Evolutionary conservation across 805 yeast species (phyloP).

Genomic region (Cyberlindnera samutprakarnensis): DNA sequence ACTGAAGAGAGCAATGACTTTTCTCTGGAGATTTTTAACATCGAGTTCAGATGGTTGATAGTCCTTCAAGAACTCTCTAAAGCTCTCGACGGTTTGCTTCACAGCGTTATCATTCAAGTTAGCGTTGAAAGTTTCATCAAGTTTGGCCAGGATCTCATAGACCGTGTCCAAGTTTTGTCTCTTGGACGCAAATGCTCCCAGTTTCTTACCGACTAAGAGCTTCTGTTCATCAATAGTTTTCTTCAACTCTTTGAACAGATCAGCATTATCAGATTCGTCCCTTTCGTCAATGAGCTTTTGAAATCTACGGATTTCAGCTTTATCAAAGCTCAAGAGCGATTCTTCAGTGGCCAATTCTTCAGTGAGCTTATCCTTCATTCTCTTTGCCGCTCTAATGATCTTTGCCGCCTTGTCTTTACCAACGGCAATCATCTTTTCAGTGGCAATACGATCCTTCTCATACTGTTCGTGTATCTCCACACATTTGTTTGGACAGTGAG

Average conservation of each 20-base stretch:
- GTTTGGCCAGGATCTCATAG: conserved; percentile 34
- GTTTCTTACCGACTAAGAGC: too few relatives aligned
- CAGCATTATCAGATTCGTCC: conserved; percentile 10
- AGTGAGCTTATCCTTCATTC: conserved; percentile 15
- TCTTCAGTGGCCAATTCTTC: conserved; percentile 5
- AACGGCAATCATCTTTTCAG: conserved; percentile 10
- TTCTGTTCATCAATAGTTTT: neutral
- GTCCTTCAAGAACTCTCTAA: conserved; percentile 5
- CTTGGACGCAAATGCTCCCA: conserved; percentile 16
- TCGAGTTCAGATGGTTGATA: conserved; percentile 2
- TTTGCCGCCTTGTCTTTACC: conserved; percentile 14
- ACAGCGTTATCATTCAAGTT: conserved; percentile 86
- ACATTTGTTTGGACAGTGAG: conserved; percentile 23
- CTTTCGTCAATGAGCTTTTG: conserved; percentile 1
- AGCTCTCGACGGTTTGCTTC: conserved; percentile 56
- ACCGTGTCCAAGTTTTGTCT: conserved; percentile 16
- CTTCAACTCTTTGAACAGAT: conserved; percentile 5
- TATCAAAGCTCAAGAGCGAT: conserved; percentile 4
- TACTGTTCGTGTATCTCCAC: conserved; percentile 21
- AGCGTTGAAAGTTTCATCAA: conserved; percentile 62
- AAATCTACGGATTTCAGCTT: conserved; percentile 8
- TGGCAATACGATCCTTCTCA: conserved; percentile 1
- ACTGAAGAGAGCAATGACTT: neutral
- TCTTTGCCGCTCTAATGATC: conserved; percentile 17
- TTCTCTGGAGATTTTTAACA: neutral